Conservation (phyloP, 257 asterid genomes). For the Solanum sparsipilum region DNA sequence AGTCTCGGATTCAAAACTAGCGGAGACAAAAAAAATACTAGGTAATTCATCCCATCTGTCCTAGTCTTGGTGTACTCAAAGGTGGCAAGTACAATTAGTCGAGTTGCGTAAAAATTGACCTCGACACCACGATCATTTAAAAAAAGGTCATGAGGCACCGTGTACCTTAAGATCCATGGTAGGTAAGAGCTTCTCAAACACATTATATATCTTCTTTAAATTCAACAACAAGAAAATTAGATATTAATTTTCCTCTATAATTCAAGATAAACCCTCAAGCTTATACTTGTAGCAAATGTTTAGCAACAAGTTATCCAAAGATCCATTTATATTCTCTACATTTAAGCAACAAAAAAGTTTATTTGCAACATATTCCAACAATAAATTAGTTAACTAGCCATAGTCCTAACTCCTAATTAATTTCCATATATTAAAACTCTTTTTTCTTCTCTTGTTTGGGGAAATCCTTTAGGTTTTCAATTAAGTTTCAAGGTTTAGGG, state of each 20-base stretch:
- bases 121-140: too few relatives aligned
- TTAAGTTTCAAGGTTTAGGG: slow-evolving; percentile 15
- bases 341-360: slow-evolving; percentile 3
- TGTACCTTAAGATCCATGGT: slow-evolving; percentile 55
- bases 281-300: neutral
- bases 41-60: too few relatives aligned
- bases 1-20: too few relatives aligned
- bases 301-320: neutral
- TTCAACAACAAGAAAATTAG: slow-evolving; percentile 8
- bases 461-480: neutral
- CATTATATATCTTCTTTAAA: slow-evolving; percentile 15
- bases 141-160: slow-evolving; percentile 14
- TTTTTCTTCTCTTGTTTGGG: neutral
- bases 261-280: neutral
- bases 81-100: too few relatives aligned
- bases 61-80: too few relatives aligned
- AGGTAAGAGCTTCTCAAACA: slow-evolving; percentile 48
- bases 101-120: too few relatives aligned
- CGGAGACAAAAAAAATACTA: too few relatives aligned
- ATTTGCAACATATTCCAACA: neutral
- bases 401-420: neutral
- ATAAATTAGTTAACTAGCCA: neutral
- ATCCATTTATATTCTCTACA: slow-evolving; percentile 8
- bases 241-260: neutral
- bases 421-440: too few relatives aligned